Evolutionary conservation across 345 rosid species (phyloP).

Genomic region (Bruguiera sexangula): DNA sequence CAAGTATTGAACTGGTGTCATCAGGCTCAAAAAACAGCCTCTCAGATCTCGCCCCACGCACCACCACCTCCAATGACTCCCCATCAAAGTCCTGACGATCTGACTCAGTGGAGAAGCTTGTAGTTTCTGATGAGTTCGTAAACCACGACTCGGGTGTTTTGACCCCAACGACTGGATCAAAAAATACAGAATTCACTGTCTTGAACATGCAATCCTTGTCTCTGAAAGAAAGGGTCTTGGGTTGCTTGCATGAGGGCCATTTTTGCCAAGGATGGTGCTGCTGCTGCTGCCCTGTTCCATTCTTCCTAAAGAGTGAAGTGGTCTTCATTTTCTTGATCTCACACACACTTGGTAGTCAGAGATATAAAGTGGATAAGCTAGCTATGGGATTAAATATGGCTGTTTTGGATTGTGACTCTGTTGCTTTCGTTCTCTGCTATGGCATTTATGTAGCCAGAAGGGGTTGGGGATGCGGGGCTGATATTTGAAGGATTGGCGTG

Average conservation of each 20-base stretch:
- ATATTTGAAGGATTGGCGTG: slow-evolving; percentile 30
- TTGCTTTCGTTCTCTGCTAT: background rate
- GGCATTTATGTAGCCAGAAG: slow-evolving; percentile 28
- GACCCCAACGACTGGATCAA: slow-evolving; percentile 29
- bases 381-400: background rate
- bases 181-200: slow-evolving; percentile 64
- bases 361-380: background rate
- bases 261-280: slow-evolving; percentile 28
- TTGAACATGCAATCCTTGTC: slow-evolving; percentile 55
- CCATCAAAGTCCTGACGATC: slow-evolving; percentile 5
- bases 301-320: slow-evolving; percentile 41
- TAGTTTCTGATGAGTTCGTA: slow-evolving; percentile 42
- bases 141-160: slow-evolving; percentile 42
- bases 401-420: background rate
- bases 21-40: slow-evolving; percentile 71
- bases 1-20: slow-evolving; percentile 63
- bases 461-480: slow-evolving; percentile 12
- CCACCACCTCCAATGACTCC: slow-evolving; percentile 46
- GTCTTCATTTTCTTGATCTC: slow-evolving; percentile 43
- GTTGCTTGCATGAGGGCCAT: slow-evolving; percentile 55
- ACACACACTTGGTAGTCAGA: background rate
- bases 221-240: slow-evolving; percentile 62
- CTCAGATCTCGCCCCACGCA: slow-evolving; percentile 53
- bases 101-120: slow-evolving; percentile 29
- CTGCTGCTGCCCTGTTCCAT: slow-evolving; percentile 12